Evolutionary conservation across 768 basidiomycete genomes (phyloP).

Genomic region (Plicaturopsis crispa): DNA sequence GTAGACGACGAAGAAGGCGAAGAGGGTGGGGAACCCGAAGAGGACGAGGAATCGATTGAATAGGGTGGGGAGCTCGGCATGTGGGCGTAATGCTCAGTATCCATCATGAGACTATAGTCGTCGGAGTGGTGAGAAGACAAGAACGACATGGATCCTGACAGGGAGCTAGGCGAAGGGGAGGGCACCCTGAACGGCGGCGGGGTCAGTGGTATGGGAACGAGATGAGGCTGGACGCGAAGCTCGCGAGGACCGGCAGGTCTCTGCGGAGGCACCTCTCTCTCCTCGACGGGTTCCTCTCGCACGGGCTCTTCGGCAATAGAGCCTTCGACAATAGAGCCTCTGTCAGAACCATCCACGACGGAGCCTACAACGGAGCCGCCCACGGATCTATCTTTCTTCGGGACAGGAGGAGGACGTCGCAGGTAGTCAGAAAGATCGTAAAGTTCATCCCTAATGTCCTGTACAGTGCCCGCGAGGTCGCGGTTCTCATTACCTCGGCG

Average conservation of each 20-base stretch:
- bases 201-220: conserved; percentile 27
- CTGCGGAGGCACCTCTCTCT: conserved; percentile 13
- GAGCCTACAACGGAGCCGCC: not conserved
- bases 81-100: conserved; percentile 4
- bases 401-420: conserved; percentile 28
- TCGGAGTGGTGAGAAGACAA: conserved; percentile 69
- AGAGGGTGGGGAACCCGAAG: conserved; percentile 13
- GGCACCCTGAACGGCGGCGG: conserved; percentile 34
- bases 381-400: conserved; percentile 1
- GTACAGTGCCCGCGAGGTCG: conserved; percentile 60
- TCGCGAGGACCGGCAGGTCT: conserved; percentile 18
- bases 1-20: conserved; percentile 23
- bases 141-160: conserved; percentile 33
- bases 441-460: conserved; percentile 63
- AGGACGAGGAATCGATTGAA: no score
- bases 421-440: conserved; percentile 53
- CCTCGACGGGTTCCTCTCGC: no score
- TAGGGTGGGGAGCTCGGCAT: conserved; percentile 5
- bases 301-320: no score
- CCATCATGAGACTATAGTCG: conserved; percentile 41
- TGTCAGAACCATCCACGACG: not conserved
- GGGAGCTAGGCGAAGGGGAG: conserved; percentile 37
- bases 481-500: conserved; percentile 55
- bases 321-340: conserved; percentile 9
- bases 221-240: conserved; percentile 9